Evolutionary conservation across 192 early-diverging fungal species (phyloP), one percentile per base, ranked within the genome.

Genomic region (Coemansia sp.): DNA sequence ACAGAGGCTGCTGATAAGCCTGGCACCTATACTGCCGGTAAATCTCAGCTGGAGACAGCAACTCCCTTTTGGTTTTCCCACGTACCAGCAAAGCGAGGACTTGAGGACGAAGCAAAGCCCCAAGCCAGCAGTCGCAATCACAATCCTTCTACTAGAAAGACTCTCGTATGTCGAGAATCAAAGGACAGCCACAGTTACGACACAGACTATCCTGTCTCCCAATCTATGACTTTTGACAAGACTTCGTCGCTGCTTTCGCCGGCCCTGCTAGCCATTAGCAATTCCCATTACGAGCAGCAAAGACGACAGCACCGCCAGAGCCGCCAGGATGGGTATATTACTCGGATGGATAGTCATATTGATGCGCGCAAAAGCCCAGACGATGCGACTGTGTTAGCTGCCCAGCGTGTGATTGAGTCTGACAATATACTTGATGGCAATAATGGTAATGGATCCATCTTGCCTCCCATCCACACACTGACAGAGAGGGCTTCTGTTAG

Each of bases 281-380:
- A 77, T 69, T 69, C 69, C 17, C 75, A 77, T 54, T 72, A 77
- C 59, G 41, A 70, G 39, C 70, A 72, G 43, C 67, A 77, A 48
- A 55, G 59, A 49, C 64, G 14, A 10, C 66, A 69, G 43, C 45
- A 65, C 17, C 38, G 48, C 5, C 6, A 54, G 2, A 8, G 13
- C 19, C 51, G 25, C 9, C 51, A 12, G n/a, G 13, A 14, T 5
- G 49, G 17, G 8, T 16, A 17, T 17, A 50, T 19, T 50, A 5
- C 49, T 50, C 49, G 8, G 14, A 17, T 50, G 17, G 49, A 50
- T 7, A 17, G 17, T 16, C 49, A 16, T 11, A 16, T 19, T 19
- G 49, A 50, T 19, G 17, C 49, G 19, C 5, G 0, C 49, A 8
- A 16, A 50, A 8, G n/a, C 4, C 49, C n/a, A 7, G n/a, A 50